Evolutionary conservation across 352 stramenopile species (phyloP).

Genomic region (Thalassiosira hispida): DNA sequence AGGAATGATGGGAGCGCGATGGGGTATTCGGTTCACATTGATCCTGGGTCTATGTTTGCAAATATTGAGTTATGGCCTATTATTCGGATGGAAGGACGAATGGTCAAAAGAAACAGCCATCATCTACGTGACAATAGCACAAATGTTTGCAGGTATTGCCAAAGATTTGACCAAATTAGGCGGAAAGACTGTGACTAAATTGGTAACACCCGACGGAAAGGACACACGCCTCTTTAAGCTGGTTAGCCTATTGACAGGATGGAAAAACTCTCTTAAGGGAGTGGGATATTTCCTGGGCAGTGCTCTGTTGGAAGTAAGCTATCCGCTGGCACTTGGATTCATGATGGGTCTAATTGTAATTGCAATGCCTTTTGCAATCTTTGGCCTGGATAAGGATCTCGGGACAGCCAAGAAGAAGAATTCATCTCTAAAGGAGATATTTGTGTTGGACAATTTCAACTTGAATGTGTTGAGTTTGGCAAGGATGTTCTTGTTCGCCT

Average conservation of each 20-base stretch:
- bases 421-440: conserved; percentile 76
- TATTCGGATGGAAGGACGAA: conserved; percentile 80
- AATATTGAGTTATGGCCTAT: conserved; percentile 75
- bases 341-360: conserved; percentile 85
- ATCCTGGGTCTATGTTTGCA: conserved; percentile 79
- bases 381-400: conserved; percentile 76
- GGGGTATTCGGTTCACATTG: conserved; percentile 83
- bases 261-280: conserved; percentile 87
- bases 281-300: conserved; percentile 85
- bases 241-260: conserved; percentile 83
- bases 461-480: conserved; percentile 83
- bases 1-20: conserved; percentile 79
- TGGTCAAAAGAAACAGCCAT: conserved; percentile 75
- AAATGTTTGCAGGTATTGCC: conserved; percentile 86
- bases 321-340: conserved; percentile 74
- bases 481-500: conserved; percentile 85
- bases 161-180: conserved; percentile 87
- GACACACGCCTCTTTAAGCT: conserved; percentile 83
- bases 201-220: conserved; percentile 85
- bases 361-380: conserved; percentile 82
- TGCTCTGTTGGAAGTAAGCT: conserved; percentile 77
- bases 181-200: conserved; percentile 86
- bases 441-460: conserved; percentile 82
- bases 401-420: conserved; percentile 84
- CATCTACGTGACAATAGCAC: conserved; percentile 83